Base-by-base conservation (phyloP, 352 stramenopile genomes). In the Elongisporangium senticosum region DNA sequence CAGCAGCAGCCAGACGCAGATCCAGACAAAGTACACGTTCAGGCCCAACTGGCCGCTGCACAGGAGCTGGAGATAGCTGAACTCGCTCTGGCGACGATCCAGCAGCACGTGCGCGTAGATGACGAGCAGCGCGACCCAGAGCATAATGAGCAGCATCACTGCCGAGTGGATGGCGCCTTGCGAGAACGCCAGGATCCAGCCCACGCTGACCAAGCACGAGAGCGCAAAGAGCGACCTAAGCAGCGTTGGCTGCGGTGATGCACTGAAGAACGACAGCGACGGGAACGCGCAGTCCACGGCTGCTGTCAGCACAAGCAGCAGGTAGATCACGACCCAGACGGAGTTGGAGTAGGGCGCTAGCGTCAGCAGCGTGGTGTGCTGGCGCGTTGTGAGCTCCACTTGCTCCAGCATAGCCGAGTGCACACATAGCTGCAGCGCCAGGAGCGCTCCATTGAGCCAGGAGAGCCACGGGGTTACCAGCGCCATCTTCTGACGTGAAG, bases 301-400 rank as follows among this genome's bases (percentile, higher is more conserved):
- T 7, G 89, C 73, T 6, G 69, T 76, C 6, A 84, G 60, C 19
- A 74, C 71, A 63, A 93, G 68, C 70, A 82, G 69, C 49, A 62
- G 55, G 71, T 93, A 91, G 67, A 93, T 93, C 50, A 93, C 55
- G 1, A 79, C 71, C 81, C 84, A 93, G 68, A 93, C 90, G 47
- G 76, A 74, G 62, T 90, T 91, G 33, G 79, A 78, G 65, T 80
- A 87, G 21, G 73, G 68, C 28, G 76, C 79, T 21, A 82, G 84
- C 53, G 84, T 91, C 64, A 93, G 79, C 56, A 91, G 73, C 61
- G 81, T 90, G 59, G 80, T 69, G 49, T 93, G 79, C 58, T 67
- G 71, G 11, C 69, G 75, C 53, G 80, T 80, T 62, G 79, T 77
- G 53, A 79, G 77, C 0, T 63, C 71, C 43, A 93, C 77, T 49